A percentile compares a stretch with the other conserved stretches of the same genome.
phyloP scores from a whole-genome alignment of 805 yeast species.

The Brettanomyces nanus region DNA sequence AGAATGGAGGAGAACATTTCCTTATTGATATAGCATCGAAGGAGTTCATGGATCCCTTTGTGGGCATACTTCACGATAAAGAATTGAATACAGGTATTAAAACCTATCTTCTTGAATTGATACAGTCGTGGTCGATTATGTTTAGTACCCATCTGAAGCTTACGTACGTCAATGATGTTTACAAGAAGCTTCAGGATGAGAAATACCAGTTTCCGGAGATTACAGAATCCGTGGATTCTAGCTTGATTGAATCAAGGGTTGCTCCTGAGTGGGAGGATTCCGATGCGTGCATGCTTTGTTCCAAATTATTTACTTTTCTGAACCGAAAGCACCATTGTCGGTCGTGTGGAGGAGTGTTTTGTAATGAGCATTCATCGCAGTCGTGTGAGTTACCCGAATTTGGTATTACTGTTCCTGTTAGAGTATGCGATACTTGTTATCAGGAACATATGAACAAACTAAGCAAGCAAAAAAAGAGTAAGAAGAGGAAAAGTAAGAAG shows the following conservation, averaged over 20 bases:
- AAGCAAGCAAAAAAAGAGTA: conserved; percentile 11
- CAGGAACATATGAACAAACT: conserved; percentile 43
- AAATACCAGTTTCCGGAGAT: conserved; percentile 62
- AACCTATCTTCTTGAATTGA: conserved; percentile 46
- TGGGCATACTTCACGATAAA: conserved; percentile 30
- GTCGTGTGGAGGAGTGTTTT: conserved; percentile 92
- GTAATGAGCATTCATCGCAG: conserved; percentile 78
- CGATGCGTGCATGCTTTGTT: conserved; percentile 92
- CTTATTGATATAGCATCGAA: conserved; percentile 69
- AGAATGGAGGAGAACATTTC: conserved; percentile 88
- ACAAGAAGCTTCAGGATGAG: conserved; percentile 49
- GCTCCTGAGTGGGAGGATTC: conserved; percentile 98
- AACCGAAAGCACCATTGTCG: conserved; percentile 95
- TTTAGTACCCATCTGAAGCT: conserved; percentile 62
- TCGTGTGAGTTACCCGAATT: conserved; percentile 64
- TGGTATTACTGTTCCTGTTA: conserved; percentile 82
- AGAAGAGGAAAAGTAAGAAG: conserved; percentile 11
- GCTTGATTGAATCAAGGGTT: conserved; percentile 75
- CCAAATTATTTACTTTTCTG: conserved; percentile 66
- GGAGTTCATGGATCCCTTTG: conserved; percentile 79
- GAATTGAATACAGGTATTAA: conserved; percentile 44
- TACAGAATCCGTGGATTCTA: conserved; percentile 28
- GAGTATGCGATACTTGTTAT: conserved; percentile 90
- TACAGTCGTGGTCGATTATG: conserved; percentile 73
- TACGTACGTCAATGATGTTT: conserved; percentile 54